Evolutionary conservation across 2,329 filamentous ascomycete species (phyloP).

Genomic region (Fonsecaea monophora): DNA sequence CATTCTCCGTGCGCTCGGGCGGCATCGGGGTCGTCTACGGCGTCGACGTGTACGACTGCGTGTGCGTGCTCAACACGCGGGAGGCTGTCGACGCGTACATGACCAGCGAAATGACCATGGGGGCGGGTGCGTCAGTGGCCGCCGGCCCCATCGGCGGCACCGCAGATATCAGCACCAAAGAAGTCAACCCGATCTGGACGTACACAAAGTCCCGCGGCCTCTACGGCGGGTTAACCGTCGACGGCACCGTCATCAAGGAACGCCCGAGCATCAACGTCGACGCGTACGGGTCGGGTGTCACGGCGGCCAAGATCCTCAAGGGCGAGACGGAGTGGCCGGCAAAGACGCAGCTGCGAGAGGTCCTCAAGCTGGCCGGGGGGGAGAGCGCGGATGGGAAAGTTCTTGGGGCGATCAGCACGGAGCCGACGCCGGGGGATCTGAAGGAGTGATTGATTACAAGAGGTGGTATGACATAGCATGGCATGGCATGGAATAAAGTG

Average conservation of each 20-base stretch:
- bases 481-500: no score
- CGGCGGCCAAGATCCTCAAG: constrained; percentile 22
- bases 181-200: constrained; percentile 30
- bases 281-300: constrained; percentile 23
- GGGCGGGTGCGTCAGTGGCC: constrained; percentile 21
- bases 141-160: constrained; percentile 30
- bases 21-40: constrained; percentile 27
- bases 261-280: constrained; percentile 20
- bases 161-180: constrained; percentile 20
- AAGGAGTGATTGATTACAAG: constrained; percentile 11
- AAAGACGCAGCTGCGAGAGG: constrained; percentile 15
- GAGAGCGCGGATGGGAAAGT: constrained; percentile 13
- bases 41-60: constrained; percentile 30
- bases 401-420: constrained; percentile 17
- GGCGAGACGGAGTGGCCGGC: constrained; percentile 20
- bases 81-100: constrained; percentile 26
- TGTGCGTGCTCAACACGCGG: constrained; percentile 33
- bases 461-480: no score
- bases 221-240: constrained; percentile 30
- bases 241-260: constrained; percentile 28
- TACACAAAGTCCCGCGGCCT: constrained; percentile 31
- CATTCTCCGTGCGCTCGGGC: constrained; percentile 25
- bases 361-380: constrained; percentile 13
- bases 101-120: constrained; percentile 19
- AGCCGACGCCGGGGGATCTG: constrained; percentile 25